phyloP scores from a whole-genome alignment of 169 alveolate species.

The Cytauxzoon felis region DNA sequence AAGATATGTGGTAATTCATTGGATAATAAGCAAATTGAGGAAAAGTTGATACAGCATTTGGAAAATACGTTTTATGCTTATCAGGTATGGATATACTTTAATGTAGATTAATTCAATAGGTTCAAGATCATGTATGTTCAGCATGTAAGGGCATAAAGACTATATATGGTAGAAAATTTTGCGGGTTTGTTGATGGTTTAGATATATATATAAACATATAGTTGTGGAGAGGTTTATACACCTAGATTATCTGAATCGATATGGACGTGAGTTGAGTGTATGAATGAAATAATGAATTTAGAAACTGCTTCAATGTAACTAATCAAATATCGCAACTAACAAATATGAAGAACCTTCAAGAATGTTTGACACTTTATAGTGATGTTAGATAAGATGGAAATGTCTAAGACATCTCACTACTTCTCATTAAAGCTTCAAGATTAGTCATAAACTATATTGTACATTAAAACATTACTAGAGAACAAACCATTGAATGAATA shows the following conservation, averaged over 20 bases:
- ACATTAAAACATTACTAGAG: neutral
- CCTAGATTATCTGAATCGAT: constrained; percentile 14
- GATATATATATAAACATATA: neutral
- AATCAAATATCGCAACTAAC: constrained; percentile 32
- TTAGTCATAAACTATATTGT: constrained; percentile 52
- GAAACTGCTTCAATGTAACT: constrained; percentile 33
- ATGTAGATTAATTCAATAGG: neutral
- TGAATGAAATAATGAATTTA: neutral
- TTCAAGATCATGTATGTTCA: constrained; percentile 39
- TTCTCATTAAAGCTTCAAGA: constrained; percentile 23
- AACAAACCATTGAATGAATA: constrained; percentile 62
- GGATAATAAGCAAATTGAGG: constrained; percentile 33
- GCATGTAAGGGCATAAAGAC: constrained; percentile 35
- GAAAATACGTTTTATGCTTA: constrained; percentile 51
- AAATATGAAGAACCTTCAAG: constrained; percentile 44
- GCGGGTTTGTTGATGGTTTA: constrained; percentile 42
- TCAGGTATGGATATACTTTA: constrained; percentile 14
- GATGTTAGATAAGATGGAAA: constrained; percentile 11
- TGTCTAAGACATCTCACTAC: constrained; percentile 3
- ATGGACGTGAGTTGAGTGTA: constrained; percentile 25
- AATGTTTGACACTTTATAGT: constrained; percentile 7
- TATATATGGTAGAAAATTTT: constrained; percentile 11
- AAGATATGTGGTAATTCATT: constrained; percentile 30
- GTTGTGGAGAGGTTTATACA: constrained; percentile 40
- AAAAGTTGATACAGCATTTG: constrained; percentile 29